These are phyloP conservation scores for Ceratobasidium sp. DNA, from an alignment of 1,284 basidiomycete genomes.

Conservation along the genomic window DNA sequence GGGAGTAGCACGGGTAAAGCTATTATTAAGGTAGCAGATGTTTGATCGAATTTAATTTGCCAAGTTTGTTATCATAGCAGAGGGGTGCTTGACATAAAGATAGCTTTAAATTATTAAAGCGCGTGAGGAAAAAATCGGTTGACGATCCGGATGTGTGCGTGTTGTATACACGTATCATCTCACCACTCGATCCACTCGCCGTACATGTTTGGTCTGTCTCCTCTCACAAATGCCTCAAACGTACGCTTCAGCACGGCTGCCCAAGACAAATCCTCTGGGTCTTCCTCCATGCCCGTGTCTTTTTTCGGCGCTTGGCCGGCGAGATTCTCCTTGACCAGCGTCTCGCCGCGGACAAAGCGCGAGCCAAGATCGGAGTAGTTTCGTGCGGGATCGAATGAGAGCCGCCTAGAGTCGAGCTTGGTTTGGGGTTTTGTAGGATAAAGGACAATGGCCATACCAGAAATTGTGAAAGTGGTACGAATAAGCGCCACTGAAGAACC, in stretches of 20 bases:
- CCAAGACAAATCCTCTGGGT: constrained; percentile 8
- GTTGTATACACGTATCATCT: too few relatives aligned
- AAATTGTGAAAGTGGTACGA: constrained; percentile 89
- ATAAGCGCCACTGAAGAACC: too few relatives aligned
- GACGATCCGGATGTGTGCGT: too few relatives aligned
- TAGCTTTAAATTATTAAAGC: too few relatives aligned
- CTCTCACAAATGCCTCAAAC: background rate
- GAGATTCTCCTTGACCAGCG: too few relatives aligned
- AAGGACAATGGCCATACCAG: constrained; percentile 61
- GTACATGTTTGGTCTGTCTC: background rate
- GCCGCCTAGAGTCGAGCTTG: too few relatives aligned
- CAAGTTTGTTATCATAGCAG: too few relatives aligned
- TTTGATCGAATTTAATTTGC: too few relatives aligned
- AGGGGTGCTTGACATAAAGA: too few relatives aligned
- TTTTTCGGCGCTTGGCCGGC: too few relatives aligned
- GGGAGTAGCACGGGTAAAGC: constrained; percentile 24
- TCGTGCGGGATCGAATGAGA: constrained; percentile 86
- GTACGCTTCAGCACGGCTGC: background rate
- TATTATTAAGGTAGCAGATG: constrained; percentile 8
- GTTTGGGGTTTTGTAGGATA: background rate
- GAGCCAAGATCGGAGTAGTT: constrained; percentile 91
- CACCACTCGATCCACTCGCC: background rate
- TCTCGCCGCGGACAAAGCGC: constrained; percentile 77
- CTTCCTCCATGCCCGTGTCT: constrained; percentile 33
- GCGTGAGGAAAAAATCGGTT: too few relatives aligned